Conservation (phyloP, 768 basidiomycete species). For the Porphyrellus cyaneotinctus region DNA sequence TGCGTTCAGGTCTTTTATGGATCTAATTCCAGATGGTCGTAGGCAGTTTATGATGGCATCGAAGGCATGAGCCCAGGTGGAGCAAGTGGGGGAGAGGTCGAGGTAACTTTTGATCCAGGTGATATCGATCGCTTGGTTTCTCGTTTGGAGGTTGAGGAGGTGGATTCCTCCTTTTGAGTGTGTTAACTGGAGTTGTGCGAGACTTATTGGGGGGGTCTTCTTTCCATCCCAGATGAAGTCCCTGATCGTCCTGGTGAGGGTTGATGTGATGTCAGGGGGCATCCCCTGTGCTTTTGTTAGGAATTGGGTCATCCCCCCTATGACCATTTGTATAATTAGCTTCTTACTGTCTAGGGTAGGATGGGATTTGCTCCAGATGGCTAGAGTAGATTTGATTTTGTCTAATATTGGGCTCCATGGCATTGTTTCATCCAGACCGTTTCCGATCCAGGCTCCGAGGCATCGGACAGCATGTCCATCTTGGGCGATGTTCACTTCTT, state of each 20-base stretch:
- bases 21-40: not conserved
- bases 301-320: conserved; percentile 29
- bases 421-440: conserved; percentile 6
- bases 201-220: not conserved
- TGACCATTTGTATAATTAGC: conserved; percentile 13
- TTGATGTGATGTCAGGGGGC: not conserved
- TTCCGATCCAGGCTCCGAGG: conserved; percentile 25
- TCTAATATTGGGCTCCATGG: conserved; percentile 16
- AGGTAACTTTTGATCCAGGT: not conserved
- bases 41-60: not conserved
- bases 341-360: conserved; percentile 18
- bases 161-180: not conserved
- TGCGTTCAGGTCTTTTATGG: not conserved
- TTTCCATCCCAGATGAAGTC: not conserved
- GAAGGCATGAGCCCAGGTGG: not conserved
- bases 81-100: not conserved
- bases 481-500: not conserved
- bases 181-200: not conserved
- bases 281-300: conserved; percentile 19
- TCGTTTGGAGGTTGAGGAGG: not conserved
- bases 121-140: not conserved
- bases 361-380: not conserved
- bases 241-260: not conserved
- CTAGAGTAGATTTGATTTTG: conserved; percentile 13
- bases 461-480: conserved; percentile 14